Conservation (phyloP, 768 basidiomycete genomes). For the Exidia glandulosa region DNA sequence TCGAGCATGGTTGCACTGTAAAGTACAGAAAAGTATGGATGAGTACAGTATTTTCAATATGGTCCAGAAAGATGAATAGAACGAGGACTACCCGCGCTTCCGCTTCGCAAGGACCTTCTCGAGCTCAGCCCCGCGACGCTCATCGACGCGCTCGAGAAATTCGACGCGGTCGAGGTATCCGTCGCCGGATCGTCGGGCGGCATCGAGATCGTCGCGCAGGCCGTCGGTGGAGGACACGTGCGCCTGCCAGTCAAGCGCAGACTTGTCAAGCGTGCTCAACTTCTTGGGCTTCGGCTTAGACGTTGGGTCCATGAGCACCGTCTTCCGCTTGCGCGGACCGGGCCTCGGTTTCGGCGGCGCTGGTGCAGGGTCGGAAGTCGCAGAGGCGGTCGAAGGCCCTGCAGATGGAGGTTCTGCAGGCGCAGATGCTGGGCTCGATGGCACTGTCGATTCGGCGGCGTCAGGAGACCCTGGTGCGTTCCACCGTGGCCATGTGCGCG, state of each 20-base stretch:
- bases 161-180: slow-evolving; percentile 82
- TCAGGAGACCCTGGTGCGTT: slow-evolving; percentile 3
- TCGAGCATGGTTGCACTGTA: too few relatives aligned
- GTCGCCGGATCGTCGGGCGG: slow-evolving; percentile 51
- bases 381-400: slow-evolving; percentile 2
- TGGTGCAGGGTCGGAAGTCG: slow-evolving; percentile 8
- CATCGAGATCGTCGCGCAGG: slow-evolving; percentile 61
- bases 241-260: slow-evolving; percentile 73
- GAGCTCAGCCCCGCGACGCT: slow-evolving; percentile 52
- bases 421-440: slow-evolving; percentile 2
- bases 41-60: too few relatives aligned
- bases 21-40: too few relatives aligned
- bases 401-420: background rate
- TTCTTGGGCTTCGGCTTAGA: slow-evolving; percentile 51
- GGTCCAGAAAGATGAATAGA: too few relatives aligned
- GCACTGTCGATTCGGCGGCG: slow-evolving; percentile 1
- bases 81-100: too few relatives aligned
- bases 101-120: slow-evolving; percentile 20
- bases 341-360: slow-evolving; percentile 27
- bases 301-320: slow-evolving; percentile 34
- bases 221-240: slow-evolving; percentile 35
- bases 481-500: slow-evolving; percentile 63
- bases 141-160: slow-evolving; percentile 66
- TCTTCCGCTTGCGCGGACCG: slow-evolving; percentile 59
- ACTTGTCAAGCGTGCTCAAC: slow-evolving; percentile 76